Percentiles rank a stretch among this genome's conserved stretches.
phyloP scores from a whole-genome alignment of 495 filamentous ascomycete species.

The Podospora appendiculata region DNA sequence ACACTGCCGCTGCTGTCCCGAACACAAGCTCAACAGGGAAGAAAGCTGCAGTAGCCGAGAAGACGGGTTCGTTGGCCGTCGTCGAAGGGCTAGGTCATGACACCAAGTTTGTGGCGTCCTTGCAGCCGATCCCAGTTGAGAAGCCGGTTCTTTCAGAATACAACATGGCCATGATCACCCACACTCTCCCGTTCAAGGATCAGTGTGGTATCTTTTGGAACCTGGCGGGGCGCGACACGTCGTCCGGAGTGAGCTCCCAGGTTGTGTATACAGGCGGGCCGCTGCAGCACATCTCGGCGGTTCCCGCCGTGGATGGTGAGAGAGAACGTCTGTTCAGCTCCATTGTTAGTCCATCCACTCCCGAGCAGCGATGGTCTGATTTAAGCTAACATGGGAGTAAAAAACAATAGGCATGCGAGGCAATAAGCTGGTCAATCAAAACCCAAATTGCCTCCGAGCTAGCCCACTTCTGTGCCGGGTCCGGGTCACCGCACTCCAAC shows the following conservation, averaged over 20 bases:
- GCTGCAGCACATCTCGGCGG: not conserved
- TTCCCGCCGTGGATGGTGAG: not conserved
- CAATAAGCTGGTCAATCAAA: slow-evolving; percentile 5
- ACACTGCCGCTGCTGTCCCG: not conserved
- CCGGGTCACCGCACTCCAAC: not conserved
- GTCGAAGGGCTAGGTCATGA: slow-evolving; percentile 13
- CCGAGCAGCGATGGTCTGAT: too few species aligned
- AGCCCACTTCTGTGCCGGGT: slow-evolving; percentile 4
- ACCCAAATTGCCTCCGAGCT: slow-evolving; percentile 9
- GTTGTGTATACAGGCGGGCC: not conserved
- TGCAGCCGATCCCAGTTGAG: slow-evolving; percentile 1
- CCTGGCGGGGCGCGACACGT: slow-evolving; percentile 1
- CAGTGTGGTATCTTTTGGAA: slow-evolving; percentile 20
- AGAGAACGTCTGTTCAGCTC: not conserved
- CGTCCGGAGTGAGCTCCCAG: not conserved
- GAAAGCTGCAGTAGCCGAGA: not conserved
- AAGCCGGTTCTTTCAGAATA: slow-evolving; percentile 10
- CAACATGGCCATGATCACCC: slow-evolving; percentile 11
- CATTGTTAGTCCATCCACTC: too few species aligned
- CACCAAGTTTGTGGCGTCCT: slow-evolving; percentile 10
- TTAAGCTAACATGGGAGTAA: not conserved
- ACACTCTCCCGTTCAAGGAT: slow-evolving; percentile 12
- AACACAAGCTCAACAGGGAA: too few species aligned
- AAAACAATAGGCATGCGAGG: not conserved
- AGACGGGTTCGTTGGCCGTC: slow-evolving; percentile 4